These are phyloP conservation scores for Aeschynomene evenia DNA, from an alignment of 306 rosid species.

Conservation along the genomic window DNA sequence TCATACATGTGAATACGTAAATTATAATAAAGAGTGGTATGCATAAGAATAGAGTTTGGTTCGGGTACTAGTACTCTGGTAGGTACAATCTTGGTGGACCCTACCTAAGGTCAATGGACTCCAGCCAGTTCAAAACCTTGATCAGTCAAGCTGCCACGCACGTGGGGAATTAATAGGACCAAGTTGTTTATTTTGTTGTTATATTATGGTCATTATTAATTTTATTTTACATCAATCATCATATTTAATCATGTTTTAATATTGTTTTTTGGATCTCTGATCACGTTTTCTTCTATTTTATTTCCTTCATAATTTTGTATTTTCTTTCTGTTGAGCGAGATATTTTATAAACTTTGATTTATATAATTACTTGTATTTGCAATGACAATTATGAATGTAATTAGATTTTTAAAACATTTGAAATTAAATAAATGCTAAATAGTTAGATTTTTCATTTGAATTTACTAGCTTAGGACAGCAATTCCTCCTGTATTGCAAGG, in stretches of 20 bases:
- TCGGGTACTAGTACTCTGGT: constrained; percentile 22
- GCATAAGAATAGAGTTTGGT: not conserved
- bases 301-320: not conserved
- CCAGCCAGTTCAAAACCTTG: constrained; percentile 22
- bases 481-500: not conserved
- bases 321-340: not conserved
- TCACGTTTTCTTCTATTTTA: not conserved
- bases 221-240: not conserved
- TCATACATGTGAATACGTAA: not conserved
- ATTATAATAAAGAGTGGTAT: not conserved
- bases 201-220: not conserved
- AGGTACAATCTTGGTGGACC: constrained; percentile 38
- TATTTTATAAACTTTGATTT: no score
- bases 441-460: no score
- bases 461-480: no score
- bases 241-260: no score
- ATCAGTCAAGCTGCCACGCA: constrained; percentile 37
- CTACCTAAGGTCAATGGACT: constrained; percentile 29
- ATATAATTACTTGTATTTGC: not conserved
- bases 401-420: not conserved
- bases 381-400: not conserved
- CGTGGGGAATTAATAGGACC: constrained; percentile 43
- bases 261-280: not conserved
- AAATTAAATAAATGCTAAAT: no score
- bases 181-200: constrained; percentile 13